A percentile compares a stretch with the other conserved stretches of the same genome.
phyloP scores from a whole-genome alignment of 2,329 filamentous ascomycete species.

The Hypoxylon sp. region DNA sequence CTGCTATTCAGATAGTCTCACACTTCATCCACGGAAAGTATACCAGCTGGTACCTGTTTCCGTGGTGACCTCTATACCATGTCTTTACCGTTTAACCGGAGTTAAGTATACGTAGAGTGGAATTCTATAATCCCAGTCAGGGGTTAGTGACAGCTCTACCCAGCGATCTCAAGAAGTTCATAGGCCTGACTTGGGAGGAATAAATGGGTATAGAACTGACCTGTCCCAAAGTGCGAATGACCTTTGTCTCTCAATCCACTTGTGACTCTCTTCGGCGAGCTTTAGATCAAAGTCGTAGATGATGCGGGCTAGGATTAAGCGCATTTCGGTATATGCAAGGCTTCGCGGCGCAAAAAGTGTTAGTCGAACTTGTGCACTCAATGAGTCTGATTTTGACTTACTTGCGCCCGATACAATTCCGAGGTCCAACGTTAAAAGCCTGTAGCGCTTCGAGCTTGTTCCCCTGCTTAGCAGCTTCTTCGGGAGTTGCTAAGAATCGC shows the following conservation, averaged over 20 bases:
- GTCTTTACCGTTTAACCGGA: constrained; percentile 34
- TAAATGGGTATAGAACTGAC: constrained; percentile 20
- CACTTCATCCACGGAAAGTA: background rate
- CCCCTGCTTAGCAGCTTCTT: constrained; percentile 51
- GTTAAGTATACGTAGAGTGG: constrained; percentile 47
- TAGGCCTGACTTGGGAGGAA: background rate
- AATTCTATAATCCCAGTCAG: constrained; percentile 21
- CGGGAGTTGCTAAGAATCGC: constrained; percentile 53
- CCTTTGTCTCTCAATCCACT: constrained; percentile 57
- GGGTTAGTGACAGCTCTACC: constrained; percentile 4
- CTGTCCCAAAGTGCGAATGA: constrained; percentile 55
- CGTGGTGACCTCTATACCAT: background rate
- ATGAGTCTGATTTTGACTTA: constrained; percentile 44
- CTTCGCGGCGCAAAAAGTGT: constrained; percentile 36
- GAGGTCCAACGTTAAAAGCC: constrained; percentile 56
- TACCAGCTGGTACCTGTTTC: background rate
- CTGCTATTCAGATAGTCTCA: background rate
- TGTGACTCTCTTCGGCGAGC: constrained; percentile 52
- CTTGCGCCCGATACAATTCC: constrained; percentile 60
- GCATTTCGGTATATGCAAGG: constrained; percentile 65
- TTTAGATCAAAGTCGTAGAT: constrained; percentile 63
- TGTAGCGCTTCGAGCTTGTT: constrained; percentile 54
- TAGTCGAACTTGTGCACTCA: constrained; percentile 1
- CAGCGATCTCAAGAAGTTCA: background rate
- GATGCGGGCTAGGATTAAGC: constrained; percentile 61